These are phyloP conservation scores for Lasiosphaeria ovina DNA, from an alignment of 495 filamentous ascomycete species.

Conservation along the genomic window DNA sequence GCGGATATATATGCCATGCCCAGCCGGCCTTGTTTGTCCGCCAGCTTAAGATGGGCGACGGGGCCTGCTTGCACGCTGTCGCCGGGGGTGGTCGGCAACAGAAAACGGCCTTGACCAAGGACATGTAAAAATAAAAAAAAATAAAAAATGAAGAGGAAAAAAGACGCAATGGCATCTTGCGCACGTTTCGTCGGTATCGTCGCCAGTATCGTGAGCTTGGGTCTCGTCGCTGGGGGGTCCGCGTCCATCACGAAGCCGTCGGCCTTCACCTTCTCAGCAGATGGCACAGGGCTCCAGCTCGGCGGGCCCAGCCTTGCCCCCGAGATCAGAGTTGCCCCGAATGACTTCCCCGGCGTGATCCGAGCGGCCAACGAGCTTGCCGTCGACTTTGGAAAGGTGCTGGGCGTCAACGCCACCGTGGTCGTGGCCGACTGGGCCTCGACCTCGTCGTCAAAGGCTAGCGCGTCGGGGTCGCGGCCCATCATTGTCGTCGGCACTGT, in stretches of 20 bases:
- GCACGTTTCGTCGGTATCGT: slow-evolving; percentile 15
- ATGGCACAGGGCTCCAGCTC: slow-evolving; percentile 21
- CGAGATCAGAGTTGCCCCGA: slow-evolving; percentile 28
- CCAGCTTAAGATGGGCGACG: neutral
- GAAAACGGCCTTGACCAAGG: neutral
- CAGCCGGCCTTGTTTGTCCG: neutral
- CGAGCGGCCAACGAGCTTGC: slow-evolving; percentile 48
- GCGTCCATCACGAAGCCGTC: slow-evolving; percentile 19
- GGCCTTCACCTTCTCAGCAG: slow-evolving; percentile 23
- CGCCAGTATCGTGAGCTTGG: slow-evolving; percentile 4
- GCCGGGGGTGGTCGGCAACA: neutral
- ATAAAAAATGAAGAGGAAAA: slow-evolving; percentile 6
- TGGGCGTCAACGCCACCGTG: slow-evolving; percentile 40
- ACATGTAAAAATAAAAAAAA: neutral
- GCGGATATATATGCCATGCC: neutral
- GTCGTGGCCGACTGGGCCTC: slow-evolving; percentile 28
- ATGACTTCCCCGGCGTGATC: slow-evolving; percentile 48
- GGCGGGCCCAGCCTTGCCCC: slow-evolving; percentile 25
- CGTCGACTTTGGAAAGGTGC: slow-evolving; percentile 52
- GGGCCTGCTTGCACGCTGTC: neutral
- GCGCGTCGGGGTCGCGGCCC: slow-evolving; percentile 8
- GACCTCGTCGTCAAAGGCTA: slow-evolving; percentile 25
- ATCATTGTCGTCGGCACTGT: slow-evolving; percentile 53
- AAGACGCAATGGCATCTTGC: too few species aligned
- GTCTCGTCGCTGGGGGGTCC: slow-evolving; percentile 6